phyloP scores from a whole-genome alignment of 257 asterid genomes.

The Ajuga chamaepitys region DNA sequence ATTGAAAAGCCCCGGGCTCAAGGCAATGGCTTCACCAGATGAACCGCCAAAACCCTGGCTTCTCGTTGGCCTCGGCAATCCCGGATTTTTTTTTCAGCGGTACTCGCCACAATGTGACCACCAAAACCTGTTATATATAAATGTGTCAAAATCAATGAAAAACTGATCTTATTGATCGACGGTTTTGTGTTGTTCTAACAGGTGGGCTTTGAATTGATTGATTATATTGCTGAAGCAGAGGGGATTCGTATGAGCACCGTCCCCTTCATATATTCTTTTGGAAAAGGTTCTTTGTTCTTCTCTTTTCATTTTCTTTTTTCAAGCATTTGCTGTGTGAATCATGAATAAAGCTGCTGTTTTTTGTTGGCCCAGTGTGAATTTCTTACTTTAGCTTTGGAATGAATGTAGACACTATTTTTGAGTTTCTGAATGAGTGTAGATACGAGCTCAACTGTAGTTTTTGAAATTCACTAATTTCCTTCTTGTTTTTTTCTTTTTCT shows the following conservation, averaged over 20 bases:
- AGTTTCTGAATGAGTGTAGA: too few relatives aligned
- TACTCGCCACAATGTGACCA: constrained; percentile 82
- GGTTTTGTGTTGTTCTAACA: constrained; percentile 14
- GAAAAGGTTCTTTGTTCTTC: constrained; percentile 71
- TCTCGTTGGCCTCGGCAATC: constrained; percentile 96
- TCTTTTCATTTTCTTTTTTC: too few relatives aligned
- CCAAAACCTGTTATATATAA: neutral
- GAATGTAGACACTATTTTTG: neutral
- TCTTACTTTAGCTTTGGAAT: neutral
- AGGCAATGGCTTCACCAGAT: constrained; percentile 37
- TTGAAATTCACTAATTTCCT: too few relatives aligned
- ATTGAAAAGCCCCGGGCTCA: neutral
- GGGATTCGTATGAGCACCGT: constrained; percentile 63
- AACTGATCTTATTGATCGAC: constrained; percentile 7
- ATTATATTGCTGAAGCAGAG: constrained; percentile 79
- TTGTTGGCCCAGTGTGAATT: too few relatives aligned
- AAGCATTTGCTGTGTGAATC: too few relatives aligned
- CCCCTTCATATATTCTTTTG: constrained; percentile 77
- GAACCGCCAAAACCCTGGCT: constrained; percentile 74
- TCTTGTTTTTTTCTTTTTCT: too few relatives aligned
- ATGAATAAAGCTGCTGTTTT: neutral
- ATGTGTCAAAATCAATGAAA: neutral
- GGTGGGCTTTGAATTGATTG: constrained; percentile 99
- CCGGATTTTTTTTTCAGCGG: constrained; percentile 68
- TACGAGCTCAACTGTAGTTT: too few relatives aligned